Base-by-base conservation (phyloP, 495 filamentous ascomycete genomes). In the Penicillium paxilli region DNA sequence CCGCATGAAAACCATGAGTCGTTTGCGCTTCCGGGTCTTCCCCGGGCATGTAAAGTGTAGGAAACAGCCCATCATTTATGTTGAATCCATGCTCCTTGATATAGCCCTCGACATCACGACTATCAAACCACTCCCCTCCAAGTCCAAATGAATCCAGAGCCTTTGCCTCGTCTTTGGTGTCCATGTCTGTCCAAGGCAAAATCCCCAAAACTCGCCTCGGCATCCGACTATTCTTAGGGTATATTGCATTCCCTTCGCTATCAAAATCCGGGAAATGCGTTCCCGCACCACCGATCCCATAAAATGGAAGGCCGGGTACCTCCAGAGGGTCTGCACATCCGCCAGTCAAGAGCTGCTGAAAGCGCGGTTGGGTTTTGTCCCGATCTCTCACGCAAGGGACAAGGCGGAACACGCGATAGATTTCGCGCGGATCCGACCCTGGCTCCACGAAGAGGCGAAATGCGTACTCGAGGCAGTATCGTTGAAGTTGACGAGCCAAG, bases 61-160 rank as follows among this genome's bases (percentile, higher is more conserved):
- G 38, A 22, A 42, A 42, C 38, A 42, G 14, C 6, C 38, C 38
- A 21, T 19, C 14, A 7, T 42, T 20, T 11, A 22, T 12, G 19
- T 42, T 19, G 7, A 42, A 17, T 7, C 38, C 38, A 22, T 42
- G 38, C 7, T 12, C 17, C 17, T 19, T 42, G 7, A 42, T 17
- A 42, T 42, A 42, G 8, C 38, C 38, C 38, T 42, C 38, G 8
- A 42, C 38, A 22, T 42, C 38, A 22, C 38, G 38, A 19, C 38
- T 42, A 42, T 42, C 38, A 42, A 42, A 42, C 38, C 38, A 42
- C 16, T 42, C 38, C 38, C 38, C 38, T 42, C 38, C 38, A 42
- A 42, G 38, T 12, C 38, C 38, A 23, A 21, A 22, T 10, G 20
- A 21, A 5, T 42, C 38, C 38, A 42, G 17, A 42, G 38, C 9